phyloP scores from a whole-genome alignment of 176 grass and related monocot species.

The Phoenix roebelenii region DNA sequence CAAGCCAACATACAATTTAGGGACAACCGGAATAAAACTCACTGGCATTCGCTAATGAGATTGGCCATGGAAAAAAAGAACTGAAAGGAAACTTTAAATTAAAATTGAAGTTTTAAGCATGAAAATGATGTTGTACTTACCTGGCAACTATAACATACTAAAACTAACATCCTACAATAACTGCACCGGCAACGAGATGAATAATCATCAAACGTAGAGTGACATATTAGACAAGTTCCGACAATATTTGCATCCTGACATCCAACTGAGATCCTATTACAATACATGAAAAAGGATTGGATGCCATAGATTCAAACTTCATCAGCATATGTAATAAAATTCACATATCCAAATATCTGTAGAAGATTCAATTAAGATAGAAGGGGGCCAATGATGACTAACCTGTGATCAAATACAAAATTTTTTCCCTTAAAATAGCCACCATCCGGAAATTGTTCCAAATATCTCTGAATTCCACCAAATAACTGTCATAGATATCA shows the following conservation, averaged over 20 bases:
- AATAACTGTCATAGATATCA: conserved; percentile 44
- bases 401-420: conserved; percentile 98
- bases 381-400: neutral
- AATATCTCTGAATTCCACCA: conserved; percentile 92
- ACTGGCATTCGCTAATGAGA: neutral
- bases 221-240: conserved; percentile 66
- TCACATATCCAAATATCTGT: no score
- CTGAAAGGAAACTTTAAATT: no score
- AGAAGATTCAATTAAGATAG: no score
- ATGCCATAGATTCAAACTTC: neutral
- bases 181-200: conserved; percentile 56
- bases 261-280: conserved; percentile 69
- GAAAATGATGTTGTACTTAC: conserved; percentile 19
- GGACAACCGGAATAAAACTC: neutral
- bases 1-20: neutral
- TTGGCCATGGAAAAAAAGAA: neutral
- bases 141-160: conserved; percentile 63
- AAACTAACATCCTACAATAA: conserved; percentile 75
- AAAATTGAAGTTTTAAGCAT: conserved; percentile 2
- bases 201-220: conserved; percentile 75
- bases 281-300: conserved; percentile 14
- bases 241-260: conserved; percentile 44
- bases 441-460: conserved; percentile 81
- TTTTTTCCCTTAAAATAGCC: conserved; percentile 97
- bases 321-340: no score